Evolutionary conservation across 352 stramenopile species (phyloP).

Genomic region (Pythium pectinolyticum): DNA sequence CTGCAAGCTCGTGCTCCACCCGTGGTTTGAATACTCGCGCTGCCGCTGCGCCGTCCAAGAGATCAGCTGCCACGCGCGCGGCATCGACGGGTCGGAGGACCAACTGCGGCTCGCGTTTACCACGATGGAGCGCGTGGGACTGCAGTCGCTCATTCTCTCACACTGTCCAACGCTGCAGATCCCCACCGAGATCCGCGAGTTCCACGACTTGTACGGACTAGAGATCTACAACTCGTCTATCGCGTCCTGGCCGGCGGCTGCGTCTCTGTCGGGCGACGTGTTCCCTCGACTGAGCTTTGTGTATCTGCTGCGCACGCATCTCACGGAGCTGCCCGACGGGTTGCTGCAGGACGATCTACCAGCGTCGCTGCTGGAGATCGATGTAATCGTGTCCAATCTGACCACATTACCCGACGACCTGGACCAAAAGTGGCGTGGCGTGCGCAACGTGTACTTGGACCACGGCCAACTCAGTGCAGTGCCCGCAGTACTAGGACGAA

Average conservation of each 20-base stretch:
- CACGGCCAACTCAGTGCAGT: conserved; percentile 5
- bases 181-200: conserved; percentile 2
- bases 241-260: conserved; percentile 5
- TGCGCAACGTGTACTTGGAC: conserved; percentile 24
- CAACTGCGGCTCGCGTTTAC: conserved; percentile 5
- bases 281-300: conserved; percentile 20
- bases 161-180: conserved; percentile 24
- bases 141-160: conserved; percentile 21
- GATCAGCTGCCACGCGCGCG: conserved; percentile 21
- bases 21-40: conserved; percentile 19
- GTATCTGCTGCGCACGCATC: conserved; percentile 15
- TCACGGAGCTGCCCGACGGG: conserved; percentile 11
- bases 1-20: conserved; percentile 10
- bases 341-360: conserved; percentile 14
- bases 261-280: background rate
- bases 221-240: conserved; percentile 30
- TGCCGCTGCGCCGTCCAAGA: conserved; percentile 19
- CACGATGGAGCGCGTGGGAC: background rate
- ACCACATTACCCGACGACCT: conserved; percentile 18
- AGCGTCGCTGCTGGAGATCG: conserved; percentile 18
- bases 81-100: conserved; percentile 5
- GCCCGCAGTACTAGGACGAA: conserved; percentile 6
- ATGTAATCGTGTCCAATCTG: conserved; percentile 27
- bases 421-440: conserved; percentile 6
- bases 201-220: conserved; percentile 16